These are phyloP conservation scores for Parmales sp. DNA, from an alignment of 108 stramenopile genomes.

Conservation along the genomic window DNA sequence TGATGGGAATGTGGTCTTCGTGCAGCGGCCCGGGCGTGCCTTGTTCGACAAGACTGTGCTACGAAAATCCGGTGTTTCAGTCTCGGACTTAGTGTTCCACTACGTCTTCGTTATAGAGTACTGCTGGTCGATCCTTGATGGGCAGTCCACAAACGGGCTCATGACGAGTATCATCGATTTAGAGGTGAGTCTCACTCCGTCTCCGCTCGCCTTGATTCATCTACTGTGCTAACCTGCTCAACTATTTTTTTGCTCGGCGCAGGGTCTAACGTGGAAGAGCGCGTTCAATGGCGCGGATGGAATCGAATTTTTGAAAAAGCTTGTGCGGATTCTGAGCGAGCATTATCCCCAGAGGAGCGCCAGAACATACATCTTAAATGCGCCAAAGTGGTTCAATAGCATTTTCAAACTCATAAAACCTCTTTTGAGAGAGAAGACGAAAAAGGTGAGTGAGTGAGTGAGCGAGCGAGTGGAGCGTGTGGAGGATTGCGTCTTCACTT, in stretches of 20 bases:
- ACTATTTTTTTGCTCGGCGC: no score
- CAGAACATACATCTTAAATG: conserved; percentile 59
- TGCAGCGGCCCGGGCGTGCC: neutral
- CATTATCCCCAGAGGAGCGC: conserved; percentile 63
- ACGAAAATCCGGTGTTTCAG: neutral
- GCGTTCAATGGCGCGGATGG: no score
- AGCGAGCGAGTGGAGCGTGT: no score
- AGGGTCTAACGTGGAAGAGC: no score
- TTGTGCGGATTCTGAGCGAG: conserved; percentile 48
- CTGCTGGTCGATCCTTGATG: conserved; percentile 61
- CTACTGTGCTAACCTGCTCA: no score
- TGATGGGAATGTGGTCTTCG: neutral
- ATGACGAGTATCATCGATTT: conserved; percentile 70
- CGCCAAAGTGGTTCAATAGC: conserved; percentile 58
- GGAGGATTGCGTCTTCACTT: no score
- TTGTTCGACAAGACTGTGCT: neutral
- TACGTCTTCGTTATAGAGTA: conserved; percentile 65
- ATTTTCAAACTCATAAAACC: conserved; percentile 55
- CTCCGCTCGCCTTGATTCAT: no score
- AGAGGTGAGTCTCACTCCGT: no score
- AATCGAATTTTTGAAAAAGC: conserved; percentile 45
- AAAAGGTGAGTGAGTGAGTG: conserved; percentile 63
- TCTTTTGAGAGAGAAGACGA: conserved; percentile 54
- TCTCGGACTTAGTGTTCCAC: conserved; percentile 41
- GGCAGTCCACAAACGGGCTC: conserved; percentile 5